phyloP scores from a whole-genome alignment of 441 rosid genomes.

The Arabidopsis hybrid region DNA sequence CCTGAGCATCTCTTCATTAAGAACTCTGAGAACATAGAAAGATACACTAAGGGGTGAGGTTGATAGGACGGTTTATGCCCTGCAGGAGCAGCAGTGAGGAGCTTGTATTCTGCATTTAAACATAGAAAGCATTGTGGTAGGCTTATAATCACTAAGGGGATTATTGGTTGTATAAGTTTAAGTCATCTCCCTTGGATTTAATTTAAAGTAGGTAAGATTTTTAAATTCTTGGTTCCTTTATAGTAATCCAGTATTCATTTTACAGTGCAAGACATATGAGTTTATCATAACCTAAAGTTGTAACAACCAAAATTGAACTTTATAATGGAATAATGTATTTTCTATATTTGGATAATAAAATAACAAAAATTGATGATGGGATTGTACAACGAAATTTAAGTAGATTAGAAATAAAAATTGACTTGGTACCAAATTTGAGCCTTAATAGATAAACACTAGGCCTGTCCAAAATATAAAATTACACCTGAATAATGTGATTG shows the following conservation, averaged over 20 bases:
- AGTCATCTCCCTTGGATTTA: background rate
- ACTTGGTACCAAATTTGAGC: too few species aligned
- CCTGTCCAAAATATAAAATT: too few species aligned
- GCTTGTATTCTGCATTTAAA: slow-evolving; percentile 3
- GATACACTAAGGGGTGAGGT: slow-evolving; percentile 5
- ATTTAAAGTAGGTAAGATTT: background rate
- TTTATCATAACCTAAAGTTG: background rate
- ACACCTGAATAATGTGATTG: too few species aligned
- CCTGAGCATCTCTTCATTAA: slow-evolving; percentile 21
- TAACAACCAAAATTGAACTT: background rate
- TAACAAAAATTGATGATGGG: too few species aligned
- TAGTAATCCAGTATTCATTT: background rate
- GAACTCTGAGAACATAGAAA: background rate
- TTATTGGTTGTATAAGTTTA: background rate
- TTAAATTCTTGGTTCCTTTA: background rate
- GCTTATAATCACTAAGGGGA: slow-evolving; percentile 3
- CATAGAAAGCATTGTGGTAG: slow-evolving; percentile 24
- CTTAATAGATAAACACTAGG: too few species aligned
- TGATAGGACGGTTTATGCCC: background rate
- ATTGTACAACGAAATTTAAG: too few species aligned
- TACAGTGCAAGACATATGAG: background rate
- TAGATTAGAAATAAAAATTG: too few species aligned
- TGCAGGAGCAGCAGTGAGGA: slow-evolving; percentile 28
- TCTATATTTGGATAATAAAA: too few species aligned
- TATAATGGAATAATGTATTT: too few species aligned